Evolutionary conservation across 23 red algal genomes (phyloP).

Genomic region (Gracilaria caudata): DNA sequence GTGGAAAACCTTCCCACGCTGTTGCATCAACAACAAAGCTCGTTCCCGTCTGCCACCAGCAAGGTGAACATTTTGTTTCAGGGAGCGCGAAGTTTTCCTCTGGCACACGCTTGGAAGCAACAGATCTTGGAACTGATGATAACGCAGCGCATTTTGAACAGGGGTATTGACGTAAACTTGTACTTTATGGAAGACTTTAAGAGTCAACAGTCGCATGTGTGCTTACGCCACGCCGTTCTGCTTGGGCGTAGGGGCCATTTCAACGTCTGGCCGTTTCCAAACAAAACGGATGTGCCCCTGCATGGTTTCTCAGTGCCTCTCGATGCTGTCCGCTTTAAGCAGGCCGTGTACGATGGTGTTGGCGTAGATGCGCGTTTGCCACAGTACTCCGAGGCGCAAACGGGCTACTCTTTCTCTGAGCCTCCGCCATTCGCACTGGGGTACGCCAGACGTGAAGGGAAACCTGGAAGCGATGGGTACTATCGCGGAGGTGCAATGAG

Average conservation of each 20-base stretch:
- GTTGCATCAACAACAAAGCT: too few relatives aligned
- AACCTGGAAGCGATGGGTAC: not conserved
- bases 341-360: conserved; percentile 35
- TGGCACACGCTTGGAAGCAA: conserved; percentile 4
- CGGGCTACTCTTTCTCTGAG: not conserved
- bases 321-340: conserved; percentile 49
- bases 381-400: not conserved
- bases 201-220: not conserved
- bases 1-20: not conserved
- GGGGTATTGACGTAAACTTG: not conserved
- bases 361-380: not conserved
- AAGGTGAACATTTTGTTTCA: conserved; percentile 10
- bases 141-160: not conserved
- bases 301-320: conserved; percentile 39
- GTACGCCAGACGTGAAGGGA: conserved; percentile 27
- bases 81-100: not conserved
- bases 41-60: too few relatives aligned
- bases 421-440: conserved; percentile 23
- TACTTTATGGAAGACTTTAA: conserved; percentile 11
- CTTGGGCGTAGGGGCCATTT: conserved; percentile 34
- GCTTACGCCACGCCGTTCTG: conserved; percentile 58
- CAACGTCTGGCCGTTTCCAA: conserved; percentile 55
- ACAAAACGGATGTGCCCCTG: conserved; percentile 38
- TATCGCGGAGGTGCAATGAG: conserved; percentile 25
- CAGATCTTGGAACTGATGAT: not conserved